phyloP scores from a whole-genome alignment of 768 basidiomycete species.

The Paxillus ammoniavirescens region DNA sequence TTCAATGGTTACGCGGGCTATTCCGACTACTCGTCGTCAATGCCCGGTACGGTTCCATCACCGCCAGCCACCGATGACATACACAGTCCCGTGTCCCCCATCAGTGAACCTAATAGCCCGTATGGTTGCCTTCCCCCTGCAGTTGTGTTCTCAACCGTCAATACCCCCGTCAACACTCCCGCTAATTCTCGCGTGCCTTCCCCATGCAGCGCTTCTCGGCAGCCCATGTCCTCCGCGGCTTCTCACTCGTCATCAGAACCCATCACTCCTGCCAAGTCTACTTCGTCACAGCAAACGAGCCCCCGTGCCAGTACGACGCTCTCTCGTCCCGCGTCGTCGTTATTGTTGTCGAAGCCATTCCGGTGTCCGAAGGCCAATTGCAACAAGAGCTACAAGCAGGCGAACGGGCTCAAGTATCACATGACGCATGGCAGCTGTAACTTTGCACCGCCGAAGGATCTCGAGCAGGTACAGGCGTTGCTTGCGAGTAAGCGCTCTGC shows the following conservation, averaged over 20 bases:
- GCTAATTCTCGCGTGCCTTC: conserved; percentile 43
- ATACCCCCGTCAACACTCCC: conserved; percentile 48
- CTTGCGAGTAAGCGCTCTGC: conserved; percentile 49
- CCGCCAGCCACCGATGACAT: conserved; percentile 30
- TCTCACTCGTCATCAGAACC: conserved; percentile 23
- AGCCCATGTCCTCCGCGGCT: conserved; percentile 13
- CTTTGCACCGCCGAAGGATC: conserved; percentile 85
- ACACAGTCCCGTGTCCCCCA: conserved; percentile 26
- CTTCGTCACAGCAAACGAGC: conserved; percentile 25
- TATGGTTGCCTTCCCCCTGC: conserved; percentile 63
- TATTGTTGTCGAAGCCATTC: conserved; percentile 84
- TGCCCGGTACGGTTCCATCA: conserved; percentile 55
- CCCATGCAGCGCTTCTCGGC: conserved; percentile 23
- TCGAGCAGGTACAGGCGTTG: conserved; percentile 73
- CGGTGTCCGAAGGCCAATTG: conserved; percentile 93
- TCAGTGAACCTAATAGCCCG: conserved; percentile 32
- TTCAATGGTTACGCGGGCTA: conserved; percentile 73
- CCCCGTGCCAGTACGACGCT: conserved; percentile 45
- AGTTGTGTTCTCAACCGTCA: conserved; percentile 53
- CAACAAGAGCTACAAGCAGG: conserved; percentile 95
- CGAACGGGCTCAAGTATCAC: conserved; percentile 93
- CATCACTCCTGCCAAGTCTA: conserved; percentile 20
- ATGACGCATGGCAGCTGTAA: conserved; percentile 92
- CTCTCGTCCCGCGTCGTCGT: conserved; percentile 51
- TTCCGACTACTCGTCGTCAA: conserved; percentile 57